phyloP scores from a whole-genome alignment of 768 basidiomycete genomes.

The Amanita brunnescens region DNA sequence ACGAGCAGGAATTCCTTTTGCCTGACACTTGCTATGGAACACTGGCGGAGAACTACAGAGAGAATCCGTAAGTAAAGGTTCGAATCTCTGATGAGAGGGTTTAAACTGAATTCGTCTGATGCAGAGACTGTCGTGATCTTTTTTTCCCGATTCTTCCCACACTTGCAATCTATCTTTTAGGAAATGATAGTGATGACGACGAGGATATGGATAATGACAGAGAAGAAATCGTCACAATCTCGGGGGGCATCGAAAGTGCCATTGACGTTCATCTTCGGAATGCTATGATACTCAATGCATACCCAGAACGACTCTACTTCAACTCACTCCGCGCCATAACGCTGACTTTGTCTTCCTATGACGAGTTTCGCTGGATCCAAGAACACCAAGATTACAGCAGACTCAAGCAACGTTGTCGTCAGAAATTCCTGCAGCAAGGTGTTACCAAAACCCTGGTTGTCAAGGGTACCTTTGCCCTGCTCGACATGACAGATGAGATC shows the following conservation, averaged over 20 bases:
- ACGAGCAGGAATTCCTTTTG: constrained; percentile 49
- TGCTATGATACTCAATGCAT: constrained; percentile 46
- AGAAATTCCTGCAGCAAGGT: constrained; percentile 44
- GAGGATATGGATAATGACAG: constrained; percentile 4
- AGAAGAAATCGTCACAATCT: constrained; percentile 24
- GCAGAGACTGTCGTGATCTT: constrained; percentile 37
- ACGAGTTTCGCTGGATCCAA: constrained; percentile 29
- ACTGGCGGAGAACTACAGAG: constrained; percentile 40
- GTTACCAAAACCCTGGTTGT: constrained; percentile 50
- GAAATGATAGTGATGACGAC: constrained; percentile 9
- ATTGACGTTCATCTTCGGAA: constrained; percentile 55
- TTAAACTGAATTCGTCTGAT: neutral
- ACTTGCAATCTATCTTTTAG: constrained; percentile 45
- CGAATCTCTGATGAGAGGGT: neutral
- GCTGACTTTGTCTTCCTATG: constrained; percentile 27
- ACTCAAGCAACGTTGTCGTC: constrained; percentile 47
- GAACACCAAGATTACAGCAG: constrained; percentile 48
- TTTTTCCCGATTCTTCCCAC: constrained; percentile 51
- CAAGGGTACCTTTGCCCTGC: constrained; percentile 39
- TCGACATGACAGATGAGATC: constrained; percentile 51
- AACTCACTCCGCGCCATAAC: constrained; percentile 43
- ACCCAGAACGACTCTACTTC: constrained; percentile 42
- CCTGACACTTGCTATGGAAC: constrained; percentile 46
- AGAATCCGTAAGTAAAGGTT: constrained; percentile 28
- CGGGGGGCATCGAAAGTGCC: constrained; percentile 41